Percentiles rank a stretch among this genome's conserved stretches.
These are phyloP conservation scores for Chaetomium olivaceum DNA, from an alignment of 2,329 filamentous ascomycete genomes.

Conservation along the genomic window DNA sequence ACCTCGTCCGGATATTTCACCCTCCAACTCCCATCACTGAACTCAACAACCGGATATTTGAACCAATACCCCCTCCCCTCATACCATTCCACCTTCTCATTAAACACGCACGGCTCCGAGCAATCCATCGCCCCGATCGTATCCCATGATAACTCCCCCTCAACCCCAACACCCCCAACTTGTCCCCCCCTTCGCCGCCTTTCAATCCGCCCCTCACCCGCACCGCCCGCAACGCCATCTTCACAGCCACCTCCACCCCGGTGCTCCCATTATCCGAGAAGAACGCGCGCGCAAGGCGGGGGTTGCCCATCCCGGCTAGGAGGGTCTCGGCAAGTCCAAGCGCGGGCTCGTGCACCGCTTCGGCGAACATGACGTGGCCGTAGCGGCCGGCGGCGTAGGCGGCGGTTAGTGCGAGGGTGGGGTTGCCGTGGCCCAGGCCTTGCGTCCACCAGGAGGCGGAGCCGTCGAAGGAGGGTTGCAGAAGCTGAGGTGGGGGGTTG, in stretches of 20 bases:
- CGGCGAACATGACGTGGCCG: slow-evolving; percentile 86
- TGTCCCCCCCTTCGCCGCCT: slow-evolving; percentile 49
- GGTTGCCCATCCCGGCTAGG: slow-evolving; percentile 60
- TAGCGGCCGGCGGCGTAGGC: slow-evolving; percentile 82
- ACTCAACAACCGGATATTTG: slow-evolving; percentile 71
- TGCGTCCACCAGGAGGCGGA: slow-evolving; percentile 94
- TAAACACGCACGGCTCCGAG: slow-evolving; percentile 73
- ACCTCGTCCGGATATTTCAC: slow-evolving; percentile 58
- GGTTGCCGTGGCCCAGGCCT: slow-evolving; percentile 77
- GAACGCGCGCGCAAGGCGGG: slow-evolving; percentile 70
- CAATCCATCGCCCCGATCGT: slow-evolving; percentile 89
- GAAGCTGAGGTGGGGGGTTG: slow-evolving; percentile 34
- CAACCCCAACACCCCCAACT: slow-evolving; percentile 70
- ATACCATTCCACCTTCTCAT: slow-evolving; percentile 87
- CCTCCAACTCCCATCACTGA: slow-evolving; percentile 65
- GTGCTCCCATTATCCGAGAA: slow-evolving; percentile 85
- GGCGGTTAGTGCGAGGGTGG: slow-evolving; percentile 69
- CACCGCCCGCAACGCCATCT: slow-evolving; percentile 77
- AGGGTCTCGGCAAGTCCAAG: slow-evolving; percentile 67
- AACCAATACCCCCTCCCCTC: slow-evolving; percentile 77
- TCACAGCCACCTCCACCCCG: slow-evolving; percentile 78
- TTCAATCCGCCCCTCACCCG: slow-evolving; percentile 67
- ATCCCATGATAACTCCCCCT: slow-evolving; percentile 85
- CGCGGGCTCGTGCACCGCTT: slow-evolving; percentile 76
- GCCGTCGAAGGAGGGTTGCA: slow-evolving; percentile 73